phyloP scores from a whole-genome alignment of 768 basidiomycete genomes.

The Kwoniella dejecticola region DNA sequence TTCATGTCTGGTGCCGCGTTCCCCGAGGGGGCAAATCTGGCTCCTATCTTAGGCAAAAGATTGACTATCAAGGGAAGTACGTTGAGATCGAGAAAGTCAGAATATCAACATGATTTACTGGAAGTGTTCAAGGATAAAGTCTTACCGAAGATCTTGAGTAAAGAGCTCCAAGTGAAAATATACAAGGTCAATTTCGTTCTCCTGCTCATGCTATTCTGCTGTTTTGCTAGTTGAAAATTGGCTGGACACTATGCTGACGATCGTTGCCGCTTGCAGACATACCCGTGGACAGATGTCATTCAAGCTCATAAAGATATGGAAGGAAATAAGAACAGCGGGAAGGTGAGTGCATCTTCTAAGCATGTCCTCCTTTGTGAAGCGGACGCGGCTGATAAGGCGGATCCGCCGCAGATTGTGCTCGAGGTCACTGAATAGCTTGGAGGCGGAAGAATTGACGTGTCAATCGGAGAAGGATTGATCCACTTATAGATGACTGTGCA shows the following conservation, averaged over 20 bases:
- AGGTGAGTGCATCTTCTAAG: slow-evolving; percentile 42
- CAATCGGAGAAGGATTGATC: not conserved
- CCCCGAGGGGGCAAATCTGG: slow-evolving; percentile 58
- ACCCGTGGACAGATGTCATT: slow-evolving; percentile 75
- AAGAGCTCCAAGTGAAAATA: slow-evolving; percentile 71
- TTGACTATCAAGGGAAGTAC: slow-evolving; percentile 87
- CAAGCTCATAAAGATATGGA: slow-evolving; percentile 84
- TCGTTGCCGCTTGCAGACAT: slow-evolving; percentile 61
- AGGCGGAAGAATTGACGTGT: no score
- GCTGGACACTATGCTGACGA: not conserved
- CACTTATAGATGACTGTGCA: not conserved
- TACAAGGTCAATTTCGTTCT: slow-evolving; percentile 64
- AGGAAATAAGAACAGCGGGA: slow-evolving; percentile 65
- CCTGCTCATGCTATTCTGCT: slow-evolving; percentile 22
- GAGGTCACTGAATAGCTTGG: not conserved
- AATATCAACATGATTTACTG: slow-evolving; percentile 73
- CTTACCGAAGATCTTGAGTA: slow-evolving; percentile 65
- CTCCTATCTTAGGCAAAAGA: slow-evolving; percentile 75
- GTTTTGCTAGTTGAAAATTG: no score
- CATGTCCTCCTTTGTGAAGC: not conserved
- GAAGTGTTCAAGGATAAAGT: slow-evolving; percentile 64
- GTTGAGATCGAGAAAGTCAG: slow-evolving; percentile 69
- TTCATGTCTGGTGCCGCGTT: slow-evolving; percentile 46
- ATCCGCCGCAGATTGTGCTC: not conserved
- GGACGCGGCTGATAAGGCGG: no score